Percentiles rank a stretch among this genome's conserved stretches.
phyloP scores from a whole-genome alignment of 2,329 filamentous ascomycete species.

The Aspergillus caelatus region DNA sequence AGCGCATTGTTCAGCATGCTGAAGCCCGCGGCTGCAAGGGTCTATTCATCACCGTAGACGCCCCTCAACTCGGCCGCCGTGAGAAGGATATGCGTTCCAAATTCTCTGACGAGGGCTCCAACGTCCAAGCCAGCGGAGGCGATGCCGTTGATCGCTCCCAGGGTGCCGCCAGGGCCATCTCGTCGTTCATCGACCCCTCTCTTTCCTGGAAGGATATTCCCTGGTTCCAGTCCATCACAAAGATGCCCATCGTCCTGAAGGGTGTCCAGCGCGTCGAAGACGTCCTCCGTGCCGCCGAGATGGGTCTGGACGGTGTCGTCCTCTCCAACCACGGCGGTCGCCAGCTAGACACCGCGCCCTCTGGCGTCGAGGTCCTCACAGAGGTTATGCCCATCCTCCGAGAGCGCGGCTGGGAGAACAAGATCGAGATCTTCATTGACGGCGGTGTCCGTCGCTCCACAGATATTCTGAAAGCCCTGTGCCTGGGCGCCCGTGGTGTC shows the following conservation, averaged over 20 bases:
- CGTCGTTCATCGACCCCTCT: conserved; percentile 93
- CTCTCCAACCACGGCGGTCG: conserved; percentile 95
- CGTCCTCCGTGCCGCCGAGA: conserved; percentile 81
- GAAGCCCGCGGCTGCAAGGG: conserved; percentile 90
- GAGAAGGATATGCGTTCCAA: conserved; percentile 99
- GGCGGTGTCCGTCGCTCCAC: conserved; percentile 88
- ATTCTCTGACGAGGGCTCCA: conserved; percentile 79
- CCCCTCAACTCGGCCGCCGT: conserved; percentile 87
- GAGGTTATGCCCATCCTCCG: conserved; percentile 90
- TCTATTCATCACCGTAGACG: conserved; percentile 97
- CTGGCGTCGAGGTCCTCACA: conserved; percentile 84
- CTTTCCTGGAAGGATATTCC: conserved; percentile 91
- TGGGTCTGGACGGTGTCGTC: conserved; percentile 84
- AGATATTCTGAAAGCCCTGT: conserved; percentile 93
- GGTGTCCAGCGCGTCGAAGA: conserved; percentile 96
- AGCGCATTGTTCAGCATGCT: conserved; percentile 86
- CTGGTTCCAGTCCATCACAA: conserved; percentile 88
- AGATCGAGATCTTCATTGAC: conserved; percentile 87
- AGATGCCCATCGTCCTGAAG: conserved; percentile 95
- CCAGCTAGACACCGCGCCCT: conserved; percentile 89
- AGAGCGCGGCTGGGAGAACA: conserved; percentile 70
- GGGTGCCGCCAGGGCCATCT: conserved; percentile 92
- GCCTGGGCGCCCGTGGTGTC: conserved; percentile 86
- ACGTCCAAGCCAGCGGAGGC: conserved; percentile 71
- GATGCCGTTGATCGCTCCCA: conserved; percentile 79